A percentile compares a stretch with the other conserved stretches of the same genome.
phyloP scores from a whole-genome alignment of 2,329 filamentous ascomycete genomes.

The Colletotrichum sidae region DNA sequence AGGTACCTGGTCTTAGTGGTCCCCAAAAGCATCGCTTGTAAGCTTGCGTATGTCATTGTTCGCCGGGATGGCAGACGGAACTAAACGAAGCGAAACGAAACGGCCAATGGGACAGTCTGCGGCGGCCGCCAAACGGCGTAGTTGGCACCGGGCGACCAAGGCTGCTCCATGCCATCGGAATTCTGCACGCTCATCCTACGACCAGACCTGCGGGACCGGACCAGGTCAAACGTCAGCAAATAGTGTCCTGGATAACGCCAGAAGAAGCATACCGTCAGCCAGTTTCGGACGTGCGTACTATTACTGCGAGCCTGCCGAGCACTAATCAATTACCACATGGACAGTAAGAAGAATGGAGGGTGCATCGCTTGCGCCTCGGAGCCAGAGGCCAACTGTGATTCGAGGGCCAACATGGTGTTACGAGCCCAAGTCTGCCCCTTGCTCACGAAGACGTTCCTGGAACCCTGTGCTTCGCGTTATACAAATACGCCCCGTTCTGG shows the following conservation, averaged over 20 bases:
- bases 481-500: not conserved
- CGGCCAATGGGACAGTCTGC: conserved; percentile 9
- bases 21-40: not conserved
- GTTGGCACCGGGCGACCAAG: not conserved
- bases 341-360: not conserved
- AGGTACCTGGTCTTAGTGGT: not conserved
- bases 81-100: not conserved
- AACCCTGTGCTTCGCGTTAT: not conserved
- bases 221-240: not conserved
- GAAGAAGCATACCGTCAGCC: not conserved
- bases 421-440: conserved; percentile 8
- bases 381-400: not conserved
- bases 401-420: conserved; percentile 4
- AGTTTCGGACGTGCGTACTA: conserved; percentile 8
- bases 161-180: not conserved
- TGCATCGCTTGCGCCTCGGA: conserved; percentile 5
- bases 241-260: not conserved
- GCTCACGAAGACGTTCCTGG: not conserved
- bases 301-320: conserved; percentile 9
- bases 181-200: not conserved
- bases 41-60: conserved; percentile 1
- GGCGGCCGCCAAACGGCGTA: conserved; percentile 7
- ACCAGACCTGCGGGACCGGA: not conserved
- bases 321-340: not conserved
- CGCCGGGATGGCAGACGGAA: not conserved